Evolutionary conservation across 345 rosid species (phyloP).

Genomic region (Adansonia digitata): DNA sequence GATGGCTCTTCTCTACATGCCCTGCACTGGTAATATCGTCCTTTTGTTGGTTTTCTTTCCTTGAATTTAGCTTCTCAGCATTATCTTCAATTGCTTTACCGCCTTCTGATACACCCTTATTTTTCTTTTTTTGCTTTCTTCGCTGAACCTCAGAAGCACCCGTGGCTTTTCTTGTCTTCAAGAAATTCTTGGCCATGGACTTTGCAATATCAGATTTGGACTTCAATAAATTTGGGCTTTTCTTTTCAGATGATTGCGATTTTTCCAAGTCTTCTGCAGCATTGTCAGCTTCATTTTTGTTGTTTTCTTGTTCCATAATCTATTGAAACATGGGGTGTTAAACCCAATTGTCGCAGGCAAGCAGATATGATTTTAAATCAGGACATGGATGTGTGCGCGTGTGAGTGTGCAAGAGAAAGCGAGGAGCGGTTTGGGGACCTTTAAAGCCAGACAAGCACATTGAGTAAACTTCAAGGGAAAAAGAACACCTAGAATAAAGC

Average conservation of each 20-base stretch:
- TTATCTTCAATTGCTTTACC: slow-evolving; percentile 19
- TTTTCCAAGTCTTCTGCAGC: slow-evolving; percentile 23
- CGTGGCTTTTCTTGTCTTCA: slow-evolving; percentile 24
- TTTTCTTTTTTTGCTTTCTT: slow-evolving; percentile 23
- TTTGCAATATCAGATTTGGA: slow-evolving; percentile 40
- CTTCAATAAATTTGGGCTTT: slow-evolving; percentile 29
- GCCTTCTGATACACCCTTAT: slow-evolving; percentile 7
- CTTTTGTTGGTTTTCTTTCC: slow-evolving; percentile 24
- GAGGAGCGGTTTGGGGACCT: neutral
- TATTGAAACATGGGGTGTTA: neutral
- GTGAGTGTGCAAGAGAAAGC: neutral
- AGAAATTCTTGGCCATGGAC: slow-evolving; percentile 25
- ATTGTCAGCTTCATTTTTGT: slow-evolving; percentile 20
- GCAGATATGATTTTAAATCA: neutral
- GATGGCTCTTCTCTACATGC: slow-evolving; percentile 15
- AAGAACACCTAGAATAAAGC: neutral
- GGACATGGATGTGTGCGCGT: neutral
- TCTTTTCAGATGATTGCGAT: slow-evolving; percentile 29
- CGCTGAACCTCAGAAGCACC: slow-evolving; percentile 11
- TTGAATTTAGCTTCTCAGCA: slow-evolving; percentile 20
- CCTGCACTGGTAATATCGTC: slow-evolving; percentile 6
- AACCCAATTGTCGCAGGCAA: neutral
- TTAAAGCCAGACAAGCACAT: neutral
- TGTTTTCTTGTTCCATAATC: slow-evolving; percentile 35
- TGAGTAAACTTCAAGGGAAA: neutral